Percentiles rank a stretch among this genome's conserved stretches.
These are phyloP conservation scores for Allium fistulosum DNA, from an alignment of 106 monocot species.

Conservation along the genomic window DNA sequence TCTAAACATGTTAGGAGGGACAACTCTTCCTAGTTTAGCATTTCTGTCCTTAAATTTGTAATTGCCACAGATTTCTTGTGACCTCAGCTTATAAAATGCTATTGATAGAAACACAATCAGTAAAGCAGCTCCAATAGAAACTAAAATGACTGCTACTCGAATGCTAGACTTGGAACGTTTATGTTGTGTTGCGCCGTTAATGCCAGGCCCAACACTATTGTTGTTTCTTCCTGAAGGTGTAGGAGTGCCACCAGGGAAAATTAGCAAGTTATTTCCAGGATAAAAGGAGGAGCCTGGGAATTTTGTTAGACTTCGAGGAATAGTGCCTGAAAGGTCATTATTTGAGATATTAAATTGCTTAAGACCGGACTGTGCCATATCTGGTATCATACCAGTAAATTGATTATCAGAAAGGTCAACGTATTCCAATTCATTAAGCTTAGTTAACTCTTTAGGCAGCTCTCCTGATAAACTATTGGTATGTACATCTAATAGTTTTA, in stretches of 20 bases:
- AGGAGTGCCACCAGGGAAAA: constrained; percentile 26
- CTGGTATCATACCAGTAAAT: constrained; percentile 63
- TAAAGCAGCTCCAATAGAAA: constrained; percentile 59
- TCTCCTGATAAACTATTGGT: constrained; percentile 67
- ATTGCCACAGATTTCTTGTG: constrained; percentile 68
- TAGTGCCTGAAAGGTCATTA: constrained; percentile 68
- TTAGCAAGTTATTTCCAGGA: constrained; percentile 66
- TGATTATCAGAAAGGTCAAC: constrained; percentile 80
- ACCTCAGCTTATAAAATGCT: constrained; percentile 49
- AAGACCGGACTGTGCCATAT: constrained; percentile 44
- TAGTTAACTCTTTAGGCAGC: constrained; percentile 62
- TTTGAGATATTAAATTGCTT: constrained; percentile 64
- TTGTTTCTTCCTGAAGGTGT: constrained; percentile 20
- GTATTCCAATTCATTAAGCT: constrained; percentile 46
- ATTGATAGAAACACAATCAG: constrained; percentile 58
- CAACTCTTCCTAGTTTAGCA: constrained; percentile 44
- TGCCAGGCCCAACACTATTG: constrained; percentile 10
- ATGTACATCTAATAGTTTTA: constrained; percentile 45
- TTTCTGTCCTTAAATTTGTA: constrained; percentile 42
- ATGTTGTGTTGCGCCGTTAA: constrained; percentile 11
- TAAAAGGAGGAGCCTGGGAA: constrained; percentile 57
- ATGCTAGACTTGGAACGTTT: constrained; percentile 25
- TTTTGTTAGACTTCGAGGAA: constrained; percentile 55
- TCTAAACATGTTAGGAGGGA: constrained; percentile 28
- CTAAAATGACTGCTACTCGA: constrained; percentile 57